These are phyloP conservation scores for Yarrowia deformans DNA, from an alignment of 805 yeast species.

Conservation along the genomic window DNA sequence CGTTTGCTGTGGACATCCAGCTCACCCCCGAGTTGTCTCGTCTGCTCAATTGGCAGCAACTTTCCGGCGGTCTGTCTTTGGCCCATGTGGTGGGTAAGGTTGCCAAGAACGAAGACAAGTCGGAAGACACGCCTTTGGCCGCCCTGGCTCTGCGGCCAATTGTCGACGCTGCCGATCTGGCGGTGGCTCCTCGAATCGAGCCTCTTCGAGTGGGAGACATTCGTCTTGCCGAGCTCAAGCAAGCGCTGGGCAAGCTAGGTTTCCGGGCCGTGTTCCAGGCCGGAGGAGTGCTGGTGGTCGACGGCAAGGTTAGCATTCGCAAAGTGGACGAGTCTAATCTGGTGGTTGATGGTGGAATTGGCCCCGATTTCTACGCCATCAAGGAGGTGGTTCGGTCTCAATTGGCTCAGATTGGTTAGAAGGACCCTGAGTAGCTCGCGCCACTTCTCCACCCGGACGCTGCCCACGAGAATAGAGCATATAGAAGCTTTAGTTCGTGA, in stretches of 20 bases:
- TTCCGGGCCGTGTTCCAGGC: slow-evolving; percentile 87
- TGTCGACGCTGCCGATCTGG: slow-evolving; percentile 44
- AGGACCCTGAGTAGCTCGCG: not conserved
- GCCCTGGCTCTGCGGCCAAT: slow-evolving; percentile 17
- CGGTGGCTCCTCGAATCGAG: slow-evolving; percentile 46
- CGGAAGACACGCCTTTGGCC: slow-evolving; percentile 38
- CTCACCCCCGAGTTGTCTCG: slow-evolving; percentile 69
- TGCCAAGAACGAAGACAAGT: slow-evolving; percentile 45
- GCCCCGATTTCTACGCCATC: slow-evolving; percentile 77
- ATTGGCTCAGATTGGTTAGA: slow-evolving; percentile 46
- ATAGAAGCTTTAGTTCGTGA: not conserved
- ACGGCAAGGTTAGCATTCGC: slow-evolving; percentile 74
- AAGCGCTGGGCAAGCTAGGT: slow-evolving; percentile 62
- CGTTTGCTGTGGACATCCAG: slow-evolving; percentile 61
- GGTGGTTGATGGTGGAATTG: slow-evolving; percentile 82
- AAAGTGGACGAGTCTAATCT: slow-evolving; percentile 84
- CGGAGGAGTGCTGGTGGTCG: slow-evolving; percentile 89
- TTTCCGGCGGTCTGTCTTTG: slow-evolving; percentile 79
- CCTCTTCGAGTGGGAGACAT: slow-evolving; percentile 88
- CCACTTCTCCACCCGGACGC: slow-evolving; percentile 7
- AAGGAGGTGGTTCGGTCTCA: slow-evolving; percentile 66
- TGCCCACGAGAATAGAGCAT: not conserved
- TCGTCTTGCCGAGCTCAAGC: slow-evolving; percentile 78
- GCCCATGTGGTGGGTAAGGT: slow-evolving; percentile 82
- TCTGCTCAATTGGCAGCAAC: slow-evolving; percentile 80